A percentile compares a stretch with the other conserved stretches of the same genome.
Conservation (phyloP, 202 grass and related monocot species). For the Thinopyrum obtusiflorum region DNA sequence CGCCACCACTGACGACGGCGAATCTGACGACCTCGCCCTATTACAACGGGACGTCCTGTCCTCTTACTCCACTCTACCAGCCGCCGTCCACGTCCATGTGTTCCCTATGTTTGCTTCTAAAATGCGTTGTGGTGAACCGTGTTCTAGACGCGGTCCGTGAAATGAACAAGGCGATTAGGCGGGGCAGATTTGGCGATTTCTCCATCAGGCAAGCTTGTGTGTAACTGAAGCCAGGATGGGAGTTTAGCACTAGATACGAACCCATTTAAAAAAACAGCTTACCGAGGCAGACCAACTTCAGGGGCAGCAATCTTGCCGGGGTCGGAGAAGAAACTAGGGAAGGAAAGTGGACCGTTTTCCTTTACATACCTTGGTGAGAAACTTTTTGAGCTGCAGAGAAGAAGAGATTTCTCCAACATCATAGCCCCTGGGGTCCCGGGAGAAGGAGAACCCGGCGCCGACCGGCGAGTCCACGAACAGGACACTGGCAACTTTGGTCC, state of each 20-base stretch:
- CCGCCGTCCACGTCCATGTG: too few relatives aligned
- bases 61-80: too few relatives aligned
- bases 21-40: too few relatives aligned
- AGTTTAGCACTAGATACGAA: not conserved
- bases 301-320: not conserved
- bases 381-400: not conserved
- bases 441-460: slow-evolving; percentile 28
- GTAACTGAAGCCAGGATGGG: not conserved
- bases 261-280: not conserved
- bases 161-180: too few relatives aligned
- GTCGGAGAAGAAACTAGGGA: not conserved
- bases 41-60: too few relatives aligned
- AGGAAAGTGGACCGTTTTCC: not conserved
- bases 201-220: not conserved
- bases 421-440: slow-evolving; percentile 17
- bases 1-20: too few relatives aligned
- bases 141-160: too few relatives aligned
- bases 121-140: too few relatives aligned
- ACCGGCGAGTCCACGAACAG: slow-evolving; percentile 33
- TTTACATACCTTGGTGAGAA: not conserved
- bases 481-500: slow-evolving; percentile 27
- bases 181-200: not conserved
- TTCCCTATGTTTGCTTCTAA: too few relatives aligned
- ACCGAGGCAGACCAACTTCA: not conserved
- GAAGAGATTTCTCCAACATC: slow-evolving; percentile 17